Evolutionary conservation across 1,139 yeast genomes (phyloP), one percentile per base, ranked within the genome.

Genomic region (Diutina neorugosa): DNA sequence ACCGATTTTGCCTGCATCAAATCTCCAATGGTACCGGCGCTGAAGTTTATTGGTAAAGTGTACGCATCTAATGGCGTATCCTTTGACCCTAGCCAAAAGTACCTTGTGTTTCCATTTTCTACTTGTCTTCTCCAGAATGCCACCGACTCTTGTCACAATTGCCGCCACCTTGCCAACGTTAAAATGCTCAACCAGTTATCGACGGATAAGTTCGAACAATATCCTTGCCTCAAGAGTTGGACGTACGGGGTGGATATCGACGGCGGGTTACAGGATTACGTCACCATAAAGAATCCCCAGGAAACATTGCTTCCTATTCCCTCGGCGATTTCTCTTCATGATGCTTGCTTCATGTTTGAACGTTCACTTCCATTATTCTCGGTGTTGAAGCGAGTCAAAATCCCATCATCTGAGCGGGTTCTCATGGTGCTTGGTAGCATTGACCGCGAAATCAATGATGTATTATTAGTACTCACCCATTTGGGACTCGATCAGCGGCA

Each of bases 181-280:
- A 49, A 27, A 23, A 23, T 50, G 16, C 46, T 51, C 2, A 43
- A 56, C 11, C 54, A 57, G 18, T 47, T 55, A 31, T 50, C 53
- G 16, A 52, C 57, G 3, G 60, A 60, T 52, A 55, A 54, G 8
- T 31, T 54, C 11, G 61, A 62, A 47, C 54, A 55, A 3, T 55
- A 55, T 51, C 61, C 62, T 1, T 72, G 77, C 55, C 50, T 59
- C 7, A 57, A 58, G 21, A 57, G 59, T 44, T 62, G 66, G 56
- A 65, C 63, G n/a, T 69, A 69, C 57, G 78, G 78, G 0, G 55
- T 57, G 8, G 69, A 69, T 51, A 53, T 73, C 7, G 70, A 72
- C 53, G 78, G 78, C 3, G 77, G 77, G 1, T 58, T 73, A 23
- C 77, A 73, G 56, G 76, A 71, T 52, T 69, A 59, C 55, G 56